These are phyloP conservation scores for Cutaneotrichosporon mucoides DNA, from an alignment of 1,284 basidiomycete genomes.

Conservation along the genomic window DNA sequence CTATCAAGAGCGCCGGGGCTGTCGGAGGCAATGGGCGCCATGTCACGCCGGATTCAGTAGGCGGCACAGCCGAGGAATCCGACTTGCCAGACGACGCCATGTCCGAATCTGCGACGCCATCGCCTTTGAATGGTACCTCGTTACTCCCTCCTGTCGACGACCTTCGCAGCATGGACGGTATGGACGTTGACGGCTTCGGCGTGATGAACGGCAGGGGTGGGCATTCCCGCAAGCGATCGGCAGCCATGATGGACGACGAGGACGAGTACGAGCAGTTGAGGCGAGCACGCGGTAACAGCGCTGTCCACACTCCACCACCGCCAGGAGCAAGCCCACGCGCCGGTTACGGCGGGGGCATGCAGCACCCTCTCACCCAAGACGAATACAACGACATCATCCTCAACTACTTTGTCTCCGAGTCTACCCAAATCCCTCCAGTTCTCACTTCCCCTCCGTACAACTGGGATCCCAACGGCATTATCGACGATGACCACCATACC, in stretches of 20 bases:
- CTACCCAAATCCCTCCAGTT: slow-evolving; percentile 82
- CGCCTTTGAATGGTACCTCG: slow-evolving; percentile 14
- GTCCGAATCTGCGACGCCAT: slow-evolving; percentile 23
- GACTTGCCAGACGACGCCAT: slow-evolving; percentile 18
- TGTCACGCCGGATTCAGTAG: slow-evolving; percentile 21
- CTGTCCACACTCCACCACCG: slow-evolving; percentile 40
- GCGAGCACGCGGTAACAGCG: slow-evolving; percentile 36
- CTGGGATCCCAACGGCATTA: slow-evolving; percentile 93
- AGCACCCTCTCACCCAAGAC: slow-evolving; percentile 45
- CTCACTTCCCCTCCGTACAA: slow-evolving; percentile 85
- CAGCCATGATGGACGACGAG: slow-evolving; percentile 39
- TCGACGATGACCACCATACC: slow-evolving; percentile 98
- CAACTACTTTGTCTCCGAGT: slow-evolving; percentile 99
- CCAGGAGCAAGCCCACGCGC: slow-evolving; percentile 14
- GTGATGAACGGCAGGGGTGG: slow-evolving; percentile 10
- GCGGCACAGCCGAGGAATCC: slow-evolving; percentile 9
- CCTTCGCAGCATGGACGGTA: slow-evolving; percentile 9
- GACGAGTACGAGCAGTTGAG: slow-evolving; percentile 37
- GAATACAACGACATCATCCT: slow-evolving; percentile 91
- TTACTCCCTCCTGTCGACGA: slow-evolving; percentile 9
- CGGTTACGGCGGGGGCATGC: slow-evolving; percentile 11
- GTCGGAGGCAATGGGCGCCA: slow-evolving; percentile 8
- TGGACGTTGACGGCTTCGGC: slow-evolving; percentile 14
- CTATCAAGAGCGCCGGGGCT: slow-evolving; percentile 28
- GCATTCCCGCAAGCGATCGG: slow-evolving; percentile 29